These are phyloP conservation scores for Xylariomycetidae sp. DNA, from an alignment of 2,329 filamentous ascomycete species.

Conservation along the genomic window DNA sequence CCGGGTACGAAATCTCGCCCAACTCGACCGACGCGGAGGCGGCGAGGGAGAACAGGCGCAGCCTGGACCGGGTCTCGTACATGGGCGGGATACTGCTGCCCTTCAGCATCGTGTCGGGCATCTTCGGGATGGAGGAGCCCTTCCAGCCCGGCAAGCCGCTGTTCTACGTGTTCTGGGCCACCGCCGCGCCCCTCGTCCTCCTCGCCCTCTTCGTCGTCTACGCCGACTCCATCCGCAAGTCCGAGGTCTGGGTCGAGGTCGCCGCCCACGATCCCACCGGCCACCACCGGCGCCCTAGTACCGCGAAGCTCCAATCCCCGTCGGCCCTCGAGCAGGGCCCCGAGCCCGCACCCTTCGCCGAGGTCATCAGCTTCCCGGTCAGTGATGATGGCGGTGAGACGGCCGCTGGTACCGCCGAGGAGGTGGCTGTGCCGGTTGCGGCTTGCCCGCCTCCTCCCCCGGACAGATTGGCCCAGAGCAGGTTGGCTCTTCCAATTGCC, in stretches of 20 bases:
- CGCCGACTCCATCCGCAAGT: conserved; percentile 39
- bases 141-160: conserved; percentile 34
- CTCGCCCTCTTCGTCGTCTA: conserved; percentile 39
- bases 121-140: conserved; percentile 40
- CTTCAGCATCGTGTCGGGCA: conserved; percentile 39
- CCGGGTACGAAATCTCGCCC: too few species aligned
- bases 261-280: conserved; percentile 11
- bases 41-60: conserved; percentile 30
- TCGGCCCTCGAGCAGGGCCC: conserved; percentile 13
- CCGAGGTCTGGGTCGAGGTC: conserved; percentile 42
- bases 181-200: conserved; percentile 31
- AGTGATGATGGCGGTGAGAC: conserved; percentile 5
- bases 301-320: not conserved
- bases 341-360: too few species aligned
- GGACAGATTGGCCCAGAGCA: not conserved
- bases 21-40: too few species aligned
- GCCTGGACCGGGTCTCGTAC: conserved; percentile 43
- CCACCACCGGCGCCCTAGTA: not conserved
- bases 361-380: conserved; percentile 7
- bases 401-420: conserved; percentile 1
- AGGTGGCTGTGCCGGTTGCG: conserved; percentile 6
- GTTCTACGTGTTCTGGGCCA: conserved; percentile 46
- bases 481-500: conserved; percentile 5
- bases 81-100: conserved; percentile 44
- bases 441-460: conserved; percentile 3